Percentiles rank a stretch among this genome's conserved stretches.
Evolutionary conservation across 495 filamentous ascomycete species (phyloP).

Genomic region (Cryomyces minteri): DNA sequence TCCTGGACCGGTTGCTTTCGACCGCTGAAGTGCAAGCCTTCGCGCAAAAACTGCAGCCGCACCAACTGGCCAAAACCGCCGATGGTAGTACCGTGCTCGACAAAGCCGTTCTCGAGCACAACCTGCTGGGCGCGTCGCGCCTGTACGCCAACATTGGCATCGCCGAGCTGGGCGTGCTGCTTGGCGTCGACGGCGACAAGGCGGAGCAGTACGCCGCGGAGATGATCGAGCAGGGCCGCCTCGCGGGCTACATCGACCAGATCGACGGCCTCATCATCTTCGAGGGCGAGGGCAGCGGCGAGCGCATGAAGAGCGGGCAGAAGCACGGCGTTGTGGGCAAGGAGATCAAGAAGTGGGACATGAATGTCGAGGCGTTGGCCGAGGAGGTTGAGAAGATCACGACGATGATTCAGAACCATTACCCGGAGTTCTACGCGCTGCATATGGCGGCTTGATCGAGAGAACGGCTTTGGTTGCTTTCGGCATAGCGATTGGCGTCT

Average conservation of each 20-base stretch:
- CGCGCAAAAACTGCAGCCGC: slow-evolving; percentile 55
- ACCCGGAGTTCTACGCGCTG: slow-evolving; percentile 26
- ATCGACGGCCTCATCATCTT: slow-evolving; percentile 82
- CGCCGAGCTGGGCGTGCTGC: slow-evolving; percentile 52
- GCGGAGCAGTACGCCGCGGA: slow-evolving; percentile 82
- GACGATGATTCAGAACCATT: slow-evolving; percentile 48
- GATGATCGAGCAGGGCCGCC: slow-evolving; percentile 88
- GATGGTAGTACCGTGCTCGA: slow-evolving; percentile 90
- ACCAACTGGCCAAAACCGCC: slow-evolving; percentile 74
- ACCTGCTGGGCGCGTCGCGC: slow-evolving; percentile 67
- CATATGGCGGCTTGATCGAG: too few species aligned
- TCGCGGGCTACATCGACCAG: slow-evolving; percentile 83
- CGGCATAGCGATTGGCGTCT: too few species aligned
- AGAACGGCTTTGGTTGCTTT: too few species aligned
- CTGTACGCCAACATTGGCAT: slow-evolving; percentile 82
- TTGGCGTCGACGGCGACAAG: slow-evolving; percentile 61
- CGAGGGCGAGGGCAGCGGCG: slow-evolving; percentile 48
- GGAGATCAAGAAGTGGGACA: slow-evolving; percentile 74
- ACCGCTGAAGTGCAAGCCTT: slow-evolving; percentile 74
- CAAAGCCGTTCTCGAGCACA: slow-evolving; percentile 90
- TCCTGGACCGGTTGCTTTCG: slow-evolving; percentile 69
- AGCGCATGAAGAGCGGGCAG: slow-evolving; percentile 35
- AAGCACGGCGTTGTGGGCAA: slow-evolving; percentile 38
- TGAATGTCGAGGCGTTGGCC: slow-evolving; percentile 63
- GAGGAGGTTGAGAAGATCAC: slow-evolving; percentile 82